These are phyloP conservation scores for Schizochytrium sp. DNA, from an alignment of 108 stramenopile genomes.

Conservation along the genomic window DNA sequence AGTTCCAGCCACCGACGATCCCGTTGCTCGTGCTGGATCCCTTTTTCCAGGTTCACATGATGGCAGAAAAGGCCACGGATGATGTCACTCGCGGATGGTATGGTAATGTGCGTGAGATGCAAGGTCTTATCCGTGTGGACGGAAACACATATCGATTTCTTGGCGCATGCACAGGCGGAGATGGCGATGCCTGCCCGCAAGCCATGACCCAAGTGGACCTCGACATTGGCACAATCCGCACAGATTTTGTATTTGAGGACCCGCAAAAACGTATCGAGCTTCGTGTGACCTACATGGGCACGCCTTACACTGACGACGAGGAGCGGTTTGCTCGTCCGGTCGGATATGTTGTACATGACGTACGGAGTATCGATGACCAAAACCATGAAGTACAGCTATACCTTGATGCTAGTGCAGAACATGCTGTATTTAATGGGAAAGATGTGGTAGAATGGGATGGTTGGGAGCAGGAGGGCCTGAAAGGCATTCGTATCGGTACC, in stretches of 20 bases:
- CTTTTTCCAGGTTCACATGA: not conserved
- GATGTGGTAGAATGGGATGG: not conserved
- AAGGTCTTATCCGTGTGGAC: slow-evolving; percentile 16
- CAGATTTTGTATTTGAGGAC: not conserved
- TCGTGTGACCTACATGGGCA: not conserved
- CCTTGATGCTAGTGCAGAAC: slow-evolving; percentile 56
- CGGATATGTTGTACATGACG: not conserved
- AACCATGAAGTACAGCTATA: slow-evolving; percentile 61
- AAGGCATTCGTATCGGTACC: not conserved
- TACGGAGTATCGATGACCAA: not conserved
- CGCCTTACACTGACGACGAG: not conserved
- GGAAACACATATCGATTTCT: not conserved
- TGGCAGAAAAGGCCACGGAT: slow-evolving; percentile 10
- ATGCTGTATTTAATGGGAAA: not conserved
- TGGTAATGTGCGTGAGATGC: not conserved
- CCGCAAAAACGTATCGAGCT: not conserved
- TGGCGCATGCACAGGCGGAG: not conserved
- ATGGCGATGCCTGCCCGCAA: not conserved
- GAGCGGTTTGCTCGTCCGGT: not conserved
- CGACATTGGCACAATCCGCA: slow-evolving; percentile 31
- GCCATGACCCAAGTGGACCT: not conserved
- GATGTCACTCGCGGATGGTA: slow-evolving; percentile 9
- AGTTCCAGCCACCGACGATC: slow-evolving; percentile 36
- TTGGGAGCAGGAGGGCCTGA: not conserved
- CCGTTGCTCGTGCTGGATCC: slow-evolving; percentile 13